Evolutionary conservation across 2,329 filamentous ascomycete genomes (phyloP).

Genomic region (Fusarium sp.): DNA sequence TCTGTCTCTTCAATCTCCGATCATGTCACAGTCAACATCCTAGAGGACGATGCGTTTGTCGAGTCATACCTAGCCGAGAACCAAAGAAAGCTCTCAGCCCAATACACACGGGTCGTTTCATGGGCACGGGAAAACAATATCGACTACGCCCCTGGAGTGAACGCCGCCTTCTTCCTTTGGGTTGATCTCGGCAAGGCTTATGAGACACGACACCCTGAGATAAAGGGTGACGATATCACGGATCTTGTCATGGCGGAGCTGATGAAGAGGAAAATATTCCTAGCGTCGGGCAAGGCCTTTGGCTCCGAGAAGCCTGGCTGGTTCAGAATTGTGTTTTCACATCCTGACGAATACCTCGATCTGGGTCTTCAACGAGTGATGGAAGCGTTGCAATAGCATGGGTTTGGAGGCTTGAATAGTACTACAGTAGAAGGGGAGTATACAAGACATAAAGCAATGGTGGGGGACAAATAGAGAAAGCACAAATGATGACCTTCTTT

Average conservation of each 20-base stretch:
- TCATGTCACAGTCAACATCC: slow-evolving; percentile 55
- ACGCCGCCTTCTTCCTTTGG: slow-evolving; percentile 69
- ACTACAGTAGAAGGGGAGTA: neutral
- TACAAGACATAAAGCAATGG: too few species aligned
- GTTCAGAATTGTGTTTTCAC: slow-evolving; percentile 57
- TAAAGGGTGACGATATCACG: slow-evolving; percentile 42
- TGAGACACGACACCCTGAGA: slow-evolving; percentile 21
- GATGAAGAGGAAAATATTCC: slow-evolving; percentile 51
- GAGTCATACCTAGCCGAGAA: slow-evolving; percentile 61
- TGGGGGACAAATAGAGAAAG: neutral
- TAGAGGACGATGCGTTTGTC: slow-evolving; percentile 60
- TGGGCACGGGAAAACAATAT: slow-evolving; percentile 58
- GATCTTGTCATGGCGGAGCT: slow-evolving; percentile 47
- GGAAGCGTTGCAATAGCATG: slow-evolving; percentile 28
- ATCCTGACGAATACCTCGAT: slow-evolving; percentile 49
- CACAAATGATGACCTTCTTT: neutral
- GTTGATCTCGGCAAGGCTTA: slow-evolving; percentile 58
- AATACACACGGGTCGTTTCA: slow-evolving; percentile 54
- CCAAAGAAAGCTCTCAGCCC: slow-evolving; percentile 53
- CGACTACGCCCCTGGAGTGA: slow-evolving; percentile 59
- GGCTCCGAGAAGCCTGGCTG: slow-evolving; percentile 55
- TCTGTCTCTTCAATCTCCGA: slow-evolving; percentile 61
- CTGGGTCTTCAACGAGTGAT: slow-evolving; percentile 45
- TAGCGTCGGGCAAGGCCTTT: slow-evolving; percentile 54
- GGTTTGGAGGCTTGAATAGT: neutral